Evolutionary conservation across 805 yeast species (phyloP).

Genomic region (Zygosaccharomyces pseudorouxii): DNA sequence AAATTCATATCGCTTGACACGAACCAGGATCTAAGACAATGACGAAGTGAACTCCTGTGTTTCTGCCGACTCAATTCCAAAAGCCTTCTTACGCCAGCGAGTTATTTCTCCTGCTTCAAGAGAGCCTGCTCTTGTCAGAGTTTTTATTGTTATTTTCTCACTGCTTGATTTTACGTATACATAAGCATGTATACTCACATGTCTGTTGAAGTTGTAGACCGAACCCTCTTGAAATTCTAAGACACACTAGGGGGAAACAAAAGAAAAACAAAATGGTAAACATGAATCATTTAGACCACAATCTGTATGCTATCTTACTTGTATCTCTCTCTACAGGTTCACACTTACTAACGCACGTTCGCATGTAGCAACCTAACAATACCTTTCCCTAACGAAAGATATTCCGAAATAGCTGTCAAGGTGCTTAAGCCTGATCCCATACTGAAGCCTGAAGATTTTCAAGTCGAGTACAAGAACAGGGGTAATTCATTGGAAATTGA

Average conservation of each 20-base stretch:
- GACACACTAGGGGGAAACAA: too few relatives aligned
- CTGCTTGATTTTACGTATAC: too few relatives aligned
- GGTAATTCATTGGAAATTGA: conserved; percentile 40
- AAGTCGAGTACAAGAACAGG: conserved; percentile 40
- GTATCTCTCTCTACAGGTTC: neutral
- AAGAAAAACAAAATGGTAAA: neutral
- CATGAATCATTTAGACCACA: conserved; percentile 1
- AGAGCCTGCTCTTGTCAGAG: neutral
- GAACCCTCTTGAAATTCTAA: too few relatives aligned
- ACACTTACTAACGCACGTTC: conserved; percentile 10
- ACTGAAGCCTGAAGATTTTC: conserved; percentile 63
- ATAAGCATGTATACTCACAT: too few relatives aligned
- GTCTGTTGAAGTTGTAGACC: too few relatives aligned
- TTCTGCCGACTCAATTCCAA: neutral
- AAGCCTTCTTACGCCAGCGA: too few relatives aligned
- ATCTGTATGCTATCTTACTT: conserved; percentile 2
- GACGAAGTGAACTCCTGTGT: neutral
- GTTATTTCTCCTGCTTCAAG: neutral
- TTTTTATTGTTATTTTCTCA: too few relatives aligned
- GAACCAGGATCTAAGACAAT: neutral
- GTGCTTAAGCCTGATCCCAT: conserved; percentile 75
- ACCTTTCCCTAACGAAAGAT: conserved; percentile 57
- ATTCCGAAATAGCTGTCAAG: conserved; percentile 60
- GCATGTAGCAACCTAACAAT: conserved; percentile 42
- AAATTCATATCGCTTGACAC: neutral